Percentiles rank a stretch among this genome's conserved stretches.
Evolutionary conservation across 805 yeast species (phyloP).

Genomic region (Isabelozyma heimii): DNA sequence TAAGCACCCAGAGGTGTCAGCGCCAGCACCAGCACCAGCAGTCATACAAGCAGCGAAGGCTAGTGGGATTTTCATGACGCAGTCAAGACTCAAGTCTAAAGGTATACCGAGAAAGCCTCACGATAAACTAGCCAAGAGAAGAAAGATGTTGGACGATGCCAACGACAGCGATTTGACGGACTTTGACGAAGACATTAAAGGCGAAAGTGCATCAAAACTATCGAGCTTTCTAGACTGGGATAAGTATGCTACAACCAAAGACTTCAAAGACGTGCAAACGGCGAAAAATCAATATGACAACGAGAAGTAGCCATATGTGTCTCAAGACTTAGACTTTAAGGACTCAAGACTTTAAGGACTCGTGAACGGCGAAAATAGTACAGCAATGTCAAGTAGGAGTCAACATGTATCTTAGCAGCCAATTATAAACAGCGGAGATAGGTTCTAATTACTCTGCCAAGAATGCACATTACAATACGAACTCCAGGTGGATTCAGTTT

Average conservation of each 20-base stretch:
- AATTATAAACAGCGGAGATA: too few species aligned
- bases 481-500: too few species aligned
- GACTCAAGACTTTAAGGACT: too few species aligned
- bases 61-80: constrained; percentile 9
- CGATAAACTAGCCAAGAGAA: constrained; percentile 1
- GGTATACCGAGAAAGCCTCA: not conserved
- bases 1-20: not conserved
- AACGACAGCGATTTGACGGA: constrained; percentile 25
- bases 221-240: not conserved
- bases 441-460: too few species aligned
- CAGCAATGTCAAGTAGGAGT: too few species aligned
- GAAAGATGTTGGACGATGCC: constrained; percentile 2
- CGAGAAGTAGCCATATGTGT: too few species aligned
- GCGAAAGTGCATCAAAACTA: not conserved
- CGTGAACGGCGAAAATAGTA: too few species aligned
- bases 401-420: too few species aligned
- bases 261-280: not conserved
- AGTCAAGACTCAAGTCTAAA: constrained; percentile 1
- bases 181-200: constrained; percentile 16
- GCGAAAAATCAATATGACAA: not conserved
- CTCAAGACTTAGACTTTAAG: not conserved
- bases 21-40: not conserved
- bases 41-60: not conserved
- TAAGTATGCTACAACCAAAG: not conserved
- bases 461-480: too few species aligned